Conservation (phyloP, 2,329 filamentous ascomycete species). For the Clarireedia paspali region DNA sequence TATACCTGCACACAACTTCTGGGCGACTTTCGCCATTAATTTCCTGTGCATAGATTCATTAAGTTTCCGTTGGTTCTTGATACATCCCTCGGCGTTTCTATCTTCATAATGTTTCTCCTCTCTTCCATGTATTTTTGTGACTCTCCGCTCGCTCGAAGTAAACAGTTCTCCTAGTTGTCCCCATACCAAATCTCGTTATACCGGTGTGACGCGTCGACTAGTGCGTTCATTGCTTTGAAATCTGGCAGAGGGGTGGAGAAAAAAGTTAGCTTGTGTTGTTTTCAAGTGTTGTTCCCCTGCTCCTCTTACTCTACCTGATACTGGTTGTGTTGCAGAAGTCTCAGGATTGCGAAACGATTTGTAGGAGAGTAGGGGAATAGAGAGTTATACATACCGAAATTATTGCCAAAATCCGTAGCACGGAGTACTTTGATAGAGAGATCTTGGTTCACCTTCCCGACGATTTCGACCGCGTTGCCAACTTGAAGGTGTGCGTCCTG, state of each 20-base stretch:
- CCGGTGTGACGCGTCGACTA: conserved; percentile 80
- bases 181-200: conserved; percentile 72
- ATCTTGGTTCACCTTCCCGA: conserved; percentile 73
- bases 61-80: too few relatives aligned
- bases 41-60: too few relatives aligned
- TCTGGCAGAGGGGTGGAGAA: conserved; percentile 31
- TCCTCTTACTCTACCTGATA: too few relatives aligned
- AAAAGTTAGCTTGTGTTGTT: background rate
- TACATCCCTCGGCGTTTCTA: too few relatives aligned
- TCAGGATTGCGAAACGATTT: background rate
- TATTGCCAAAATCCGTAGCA: conserved; percentile 58
- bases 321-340: too few relatives aligned
- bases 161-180: background rate
- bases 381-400: conserved; percentile 50
- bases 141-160: too few relatives aligned
- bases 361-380: background rate
- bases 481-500: conserved; percentile 65
- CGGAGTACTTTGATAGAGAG: conserved; percentile 63
- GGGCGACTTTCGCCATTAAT: too few relatives aligned
- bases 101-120: background rate
- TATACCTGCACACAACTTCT: too few relatives aligned
- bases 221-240: conserved; percentile 64
- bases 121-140: too few relatives aligned
- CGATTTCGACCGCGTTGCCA: conserved; percentile 66
- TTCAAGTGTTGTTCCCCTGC: background rate